Base-by-base conservation (phyloP, 257 asterid species). In the Solanum ahanhuiri region DNA sequence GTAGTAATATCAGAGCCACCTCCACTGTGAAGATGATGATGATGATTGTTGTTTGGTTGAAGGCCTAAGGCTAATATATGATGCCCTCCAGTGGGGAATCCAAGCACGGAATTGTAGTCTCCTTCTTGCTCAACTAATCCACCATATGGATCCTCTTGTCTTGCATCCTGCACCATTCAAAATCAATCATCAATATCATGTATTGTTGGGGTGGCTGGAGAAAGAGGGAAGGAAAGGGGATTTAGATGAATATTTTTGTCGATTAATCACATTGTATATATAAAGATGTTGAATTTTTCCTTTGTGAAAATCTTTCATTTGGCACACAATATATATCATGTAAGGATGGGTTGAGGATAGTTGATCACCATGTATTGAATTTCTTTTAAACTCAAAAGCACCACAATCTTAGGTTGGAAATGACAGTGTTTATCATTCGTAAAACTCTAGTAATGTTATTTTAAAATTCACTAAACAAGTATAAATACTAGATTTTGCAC, bases 91-190 rank as follows among this genome's bases (percentile, higher is more conserved):
- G n/a, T 54, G 8, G 63, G 63, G 3, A 54, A 54, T 54, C 63
- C 97, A 77, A 93, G 89, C 81, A 94, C 87, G 1, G 96, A 84
- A 76, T 89, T 90, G 85, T 93, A 97, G 85, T 92, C 99, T 22
- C 92, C 96, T 71, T 91, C 99, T 23, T 95, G 93, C 18, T 97
- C 99, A 4, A 97, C 98, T 88, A 95, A 85, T 4, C 98, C 99
- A 58, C 98, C 99, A 43, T 91, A 95, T 60, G 99, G 97, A 88
- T 97, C 98, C 88, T 94, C 98, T 6, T 91, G 94, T 83, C 94
- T 91, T 28, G 95, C 95, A 85, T 95, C 98, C 98, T 97, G 39
- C 58, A 12, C 3, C 66, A 30, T 43, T 83, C 14, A 37, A 48
- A 85, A 48, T 39, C 28, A 73, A 41, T 23, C 8, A 51, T 69